These are phyloP conservation scores for Auxenochlorella pyrenoidosa DNA, from an alignment of 139 green algal genomes.

Conservation along the genomic window DNA sequence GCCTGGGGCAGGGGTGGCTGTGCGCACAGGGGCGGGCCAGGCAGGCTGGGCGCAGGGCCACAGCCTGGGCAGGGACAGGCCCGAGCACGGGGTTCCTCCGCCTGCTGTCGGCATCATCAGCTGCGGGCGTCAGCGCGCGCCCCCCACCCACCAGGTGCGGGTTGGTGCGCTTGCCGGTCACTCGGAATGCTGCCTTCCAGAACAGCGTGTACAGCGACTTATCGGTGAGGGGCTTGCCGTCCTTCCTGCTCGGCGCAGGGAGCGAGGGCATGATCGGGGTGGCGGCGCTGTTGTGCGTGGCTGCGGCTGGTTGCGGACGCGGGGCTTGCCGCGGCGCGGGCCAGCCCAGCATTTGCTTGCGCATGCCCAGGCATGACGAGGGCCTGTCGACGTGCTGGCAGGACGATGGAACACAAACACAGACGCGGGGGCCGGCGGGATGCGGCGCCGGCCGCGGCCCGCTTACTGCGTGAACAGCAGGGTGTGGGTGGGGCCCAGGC, in stretches of 20 bases:
- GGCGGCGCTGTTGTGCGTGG: neutral
- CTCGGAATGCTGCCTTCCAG: constrained; percentile 37
- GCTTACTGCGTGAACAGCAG: constrained; percentile 57
- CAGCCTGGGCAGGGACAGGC: neutral
- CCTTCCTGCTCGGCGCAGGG: neutral
- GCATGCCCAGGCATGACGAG: too few species aligned
- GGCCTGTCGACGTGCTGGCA: too few species aligned
- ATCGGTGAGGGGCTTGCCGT: constrained; percentile 55
- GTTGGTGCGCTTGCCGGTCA: constrained; percentile 65
- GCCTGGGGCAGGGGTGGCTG: too few species aligned
- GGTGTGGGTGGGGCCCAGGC: constrained; percentile 53
- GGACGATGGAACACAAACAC: too few species aligned
- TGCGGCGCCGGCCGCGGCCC: too few species aligned
- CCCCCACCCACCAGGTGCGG: constrained; percentile 67
- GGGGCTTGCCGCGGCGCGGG: too few species aligned
- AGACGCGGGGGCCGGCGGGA: neutral
- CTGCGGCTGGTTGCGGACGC: neutral
- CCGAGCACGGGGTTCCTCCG: too few species aligned
- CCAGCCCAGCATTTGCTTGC: too few species aligned
- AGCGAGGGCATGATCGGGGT: neutral
- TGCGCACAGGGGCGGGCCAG: too few species aligned
- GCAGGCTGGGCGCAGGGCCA: too few species aligned
- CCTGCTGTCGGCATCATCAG: too few species aligned
- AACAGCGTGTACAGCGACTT: constrained; percentile 59
- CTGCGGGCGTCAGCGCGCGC: too few species aligned